Evolutionary conservation across 768 basidiomycete genomes (phyloP).

Genomic region (Holtermannia corniformis): DNA sequence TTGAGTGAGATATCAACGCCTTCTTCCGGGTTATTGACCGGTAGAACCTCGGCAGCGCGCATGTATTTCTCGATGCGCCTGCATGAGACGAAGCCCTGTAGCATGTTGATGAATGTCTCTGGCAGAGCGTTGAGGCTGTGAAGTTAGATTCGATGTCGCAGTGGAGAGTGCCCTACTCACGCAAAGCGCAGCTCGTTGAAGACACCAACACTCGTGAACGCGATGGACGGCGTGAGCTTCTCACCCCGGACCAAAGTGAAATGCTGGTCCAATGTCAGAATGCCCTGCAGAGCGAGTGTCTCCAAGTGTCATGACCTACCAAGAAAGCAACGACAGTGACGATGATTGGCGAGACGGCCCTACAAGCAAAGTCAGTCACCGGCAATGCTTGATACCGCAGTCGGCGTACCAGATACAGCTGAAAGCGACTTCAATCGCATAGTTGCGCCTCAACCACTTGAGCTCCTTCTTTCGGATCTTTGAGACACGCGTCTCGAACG

Average conservation of each 20-base stretch:
- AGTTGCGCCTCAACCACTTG: constrained; percentile 74
- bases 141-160: neutral
- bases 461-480: constrained; percentile 71
- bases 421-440: constrained; percentile 61
- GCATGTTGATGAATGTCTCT: constrained; percentile 79
- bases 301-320: constrained; percentile 14
- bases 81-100: constrained; percentile 77
- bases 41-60: constrained; percentile 58
- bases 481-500: constrained; percentile 66
- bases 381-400: neutral
- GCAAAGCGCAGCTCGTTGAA: constrained; percentile 80
- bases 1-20: constrained; percentile 60
- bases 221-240: constrained; percentile 67
- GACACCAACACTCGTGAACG: constrained; percentile 63
- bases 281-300: neutral
- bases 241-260: constrained; percentile 64
- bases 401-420: constrained; percentile 5
- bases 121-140: constrained; percentile 70
- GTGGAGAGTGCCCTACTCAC: neutral
- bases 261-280: constrained; percentile 38
- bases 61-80: constrained; percentile 89
- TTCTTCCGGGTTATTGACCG: constrained; percentile 48
- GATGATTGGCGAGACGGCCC: constrained; percentile 50
- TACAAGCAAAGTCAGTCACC: constrained; percentile 39
- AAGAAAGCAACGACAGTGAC: constrained; percentile 51